Conservation (phyloP, 2,329 filamentous ascomycete species). For the Phaeosphaeria sp. region DNA sequence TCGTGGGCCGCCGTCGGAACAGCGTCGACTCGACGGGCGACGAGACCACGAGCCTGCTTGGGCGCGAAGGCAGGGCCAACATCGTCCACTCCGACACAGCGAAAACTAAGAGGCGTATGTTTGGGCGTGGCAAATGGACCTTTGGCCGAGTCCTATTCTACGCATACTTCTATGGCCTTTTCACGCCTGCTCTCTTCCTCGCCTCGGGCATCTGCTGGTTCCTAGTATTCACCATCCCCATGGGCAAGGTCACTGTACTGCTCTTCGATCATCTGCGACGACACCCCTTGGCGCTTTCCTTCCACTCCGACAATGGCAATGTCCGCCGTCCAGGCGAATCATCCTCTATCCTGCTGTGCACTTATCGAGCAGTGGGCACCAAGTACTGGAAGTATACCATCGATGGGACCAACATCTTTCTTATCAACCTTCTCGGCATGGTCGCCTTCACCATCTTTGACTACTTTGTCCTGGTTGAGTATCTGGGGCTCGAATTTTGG, state of each 20-base stretch:
- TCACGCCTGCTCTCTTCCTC: slow-evolving; percentile 84
- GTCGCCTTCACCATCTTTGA: slow-evolving; percentile 96
- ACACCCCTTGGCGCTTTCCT: slow-evolving; percentile 90
- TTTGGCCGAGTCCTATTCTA: slow-evolving; percentile 95
- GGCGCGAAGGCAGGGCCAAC: slow-evolving; percentile 64
- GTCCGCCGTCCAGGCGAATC: slow-evolving; percentile 74
- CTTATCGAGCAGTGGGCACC: slow-evolving; percentile 89
- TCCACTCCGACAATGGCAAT: slow-evolving; percentile 83
- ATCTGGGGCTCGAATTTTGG: slow-evolving; percentile 72
- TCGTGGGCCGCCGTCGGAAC: slow-evolving; percentile 84
- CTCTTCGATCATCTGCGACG: slow-evolving; percentile 90
- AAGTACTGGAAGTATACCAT: slow-evolving; percentile 99
- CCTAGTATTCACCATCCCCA: slow-evolving; percentile 95
- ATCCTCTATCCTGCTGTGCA: slow-evolving; percentile 91
- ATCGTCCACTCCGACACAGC: slow-evolving; percentile 46
- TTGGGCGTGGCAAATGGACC: slow-evolving; percentile 96
- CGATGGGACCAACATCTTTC: slow-evolving; percentile 97
- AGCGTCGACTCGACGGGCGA: slow-evolving; percentile 87
- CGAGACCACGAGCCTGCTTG: slow-evolving; percentile 89
- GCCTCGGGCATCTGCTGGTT: slow-evolving; percentile 94
- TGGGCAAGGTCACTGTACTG: slow-evolving; percentile 93
- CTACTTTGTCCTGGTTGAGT: slow-evolving; percentile 77
- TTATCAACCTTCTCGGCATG: slow-evolving; percentile 94
- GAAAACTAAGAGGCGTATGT: slow-evolving; percentile 78
- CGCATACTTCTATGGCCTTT: slow-evolving; percentile 90